Evolutionary conservation across 2,329 filamentous ascomycete species (phyloP), one percentile per base, ranked within the genome.

Genomic region (Fusarium coicis): DNA sequence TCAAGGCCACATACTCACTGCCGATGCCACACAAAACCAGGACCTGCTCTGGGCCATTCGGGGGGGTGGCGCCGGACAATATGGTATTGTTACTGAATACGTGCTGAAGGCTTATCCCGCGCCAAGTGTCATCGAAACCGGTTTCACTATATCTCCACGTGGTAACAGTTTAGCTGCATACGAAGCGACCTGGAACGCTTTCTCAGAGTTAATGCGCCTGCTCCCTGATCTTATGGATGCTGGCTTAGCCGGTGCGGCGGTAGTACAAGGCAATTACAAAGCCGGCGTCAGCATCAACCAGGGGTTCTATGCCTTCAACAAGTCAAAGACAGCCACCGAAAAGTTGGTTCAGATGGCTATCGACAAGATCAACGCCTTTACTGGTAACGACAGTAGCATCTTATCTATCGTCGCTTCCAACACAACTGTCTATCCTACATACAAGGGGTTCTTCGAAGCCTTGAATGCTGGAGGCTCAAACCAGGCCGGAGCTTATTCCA

Each of bases 301-400:
- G 44, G 44, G 26, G 19, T 47, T 47, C 21, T 47, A 30, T 30
- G 44, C 26, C 19, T 47, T 30, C 26, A 47, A 47, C 10, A 47
- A n/a, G 44, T 47, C 26, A 11, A 30, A n/a, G 26, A 12, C 3
- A n/a, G 46, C 1, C 21, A 49, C 46, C 28, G 15, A 49, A 47
- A 30, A 49, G 28, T n/a, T 49, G 21, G 1, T 21, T n/a, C 46
- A 49, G 28, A 49, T 49, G 46, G 28, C 46, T 2, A 32, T 32
- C 3, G 5, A 18, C 2, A 18, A 2, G 7, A 32, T 49, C 4
- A 2, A 3, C 7, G 3, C 15, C 9, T 32, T 9, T n/a, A 18
- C 10, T n/a, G 28, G 28, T 4, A 16, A 18, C 28, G 5, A 49
- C 1, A 18, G 21, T 4, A 9, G 10, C 1, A 18, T 32, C 1